Base-by-base conservation (phyloP, 2,329 filamentous ascomycete species). In the Aspergillus novofumigatus region DNA sequence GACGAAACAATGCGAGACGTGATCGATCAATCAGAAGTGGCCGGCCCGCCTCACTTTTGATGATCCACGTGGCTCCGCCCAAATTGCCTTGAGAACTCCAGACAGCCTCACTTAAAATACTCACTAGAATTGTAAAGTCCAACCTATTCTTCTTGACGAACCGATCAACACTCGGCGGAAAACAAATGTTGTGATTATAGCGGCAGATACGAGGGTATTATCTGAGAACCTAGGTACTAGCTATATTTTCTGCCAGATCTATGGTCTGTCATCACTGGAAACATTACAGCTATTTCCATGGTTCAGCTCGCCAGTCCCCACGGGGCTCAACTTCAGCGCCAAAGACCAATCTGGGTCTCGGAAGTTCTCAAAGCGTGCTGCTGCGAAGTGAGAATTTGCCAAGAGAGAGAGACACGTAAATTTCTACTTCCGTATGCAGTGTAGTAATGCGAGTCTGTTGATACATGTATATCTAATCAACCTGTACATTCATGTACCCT, bases 1-100 rank as follows among this genome's bases (percentile, higher is more conserved):
- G 44, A 47, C 21, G 14, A 23, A 47, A 47, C 14, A 17, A 17
- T 38, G 32, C 14, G 14, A 47, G 21, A 14, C 7, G 23, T 25
- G 5, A 7, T 47, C 32, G 9, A 23, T 26, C 44, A 47, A 14
- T 26, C 44, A 23, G 42, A 45, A 47, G 11, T 23, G 21, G 21
- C 10, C 45, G 42, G 59, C 53, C 56, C 61, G 66, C 64, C 64
- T 67, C 66, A 68, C 67, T 68, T 68, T 65, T 63, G 58, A 54
- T 58, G 61, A 64, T 68, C 64, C 65, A 68, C 66, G 66, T 69
- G 67, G 67, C 63, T 65, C 66, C 64, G 65, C 65, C 58, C 21
- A 47, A 17, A 47, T 23, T 11, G 44, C n/a, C 20, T 23, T 45
- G 9, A 11, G 41, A 23, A 45, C 10, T 45, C n/a, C 23, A 1